phyloP scores from a whole-genome alignment of 2,329 filamentous ascomycete genomes.

The Beauveria pseudobassiana region DNA sequence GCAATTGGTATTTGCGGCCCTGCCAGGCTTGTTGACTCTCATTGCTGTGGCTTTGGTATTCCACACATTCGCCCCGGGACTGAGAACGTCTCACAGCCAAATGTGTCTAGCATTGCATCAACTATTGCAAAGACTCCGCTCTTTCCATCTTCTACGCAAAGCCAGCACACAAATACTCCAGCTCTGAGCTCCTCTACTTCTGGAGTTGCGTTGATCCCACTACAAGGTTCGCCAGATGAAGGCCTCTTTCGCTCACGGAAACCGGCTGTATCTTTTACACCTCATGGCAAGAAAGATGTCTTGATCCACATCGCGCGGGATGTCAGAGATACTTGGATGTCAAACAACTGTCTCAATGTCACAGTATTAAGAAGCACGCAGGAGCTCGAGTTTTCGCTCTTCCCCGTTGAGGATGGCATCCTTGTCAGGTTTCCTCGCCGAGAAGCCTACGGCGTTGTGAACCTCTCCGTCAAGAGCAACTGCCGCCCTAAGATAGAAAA shows the following conservation, averaged over 20 bases:
- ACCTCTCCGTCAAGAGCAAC: constrained; percentile 50
- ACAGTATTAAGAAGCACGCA: constrained; percentile 43
- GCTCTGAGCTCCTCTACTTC: constrained; percentile 15
- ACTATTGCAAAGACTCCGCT: constrained; percentile 6
- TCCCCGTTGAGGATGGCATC: constrained; percentile 42
- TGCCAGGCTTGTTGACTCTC: background rate
- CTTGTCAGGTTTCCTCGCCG: constrained; percentile 43
- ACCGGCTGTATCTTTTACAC: constrained; percentile 23
- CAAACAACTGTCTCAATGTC: constrained; percentile 48
- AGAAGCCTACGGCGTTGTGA: constrained; percentile 51
- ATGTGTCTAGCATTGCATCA: constrained; percentile 14
- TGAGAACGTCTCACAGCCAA: background rate
- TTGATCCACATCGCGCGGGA: constrained; percentile 44
- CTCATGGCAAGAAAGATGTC: constrained; percentile 40
- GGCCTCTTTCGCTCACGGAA: constrained; percentile 28
- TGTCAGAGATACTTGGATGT: constrained; percentile 47
- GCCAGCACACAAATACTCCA: background rate
- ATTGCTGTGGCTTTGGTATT: background rate
- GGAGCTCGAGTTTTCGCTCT: constrained; percentile 41
- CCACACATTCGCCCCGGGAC: background rate
- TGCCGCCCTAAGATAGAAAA: constrained; percentile 54
- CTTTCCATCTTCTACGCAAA: constrained; percentile 14
- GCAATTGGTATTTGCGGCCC: background rate
- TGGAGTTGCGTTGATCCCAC: constrained; percentile 22
- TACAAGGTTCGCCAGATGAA: constrained; percentile 25